These are phyloP conservation scores for Phytopythium mirpurense DNA, from an alignment of 352 stramenopile genomes.

Conservation along the genomic window DNA sequence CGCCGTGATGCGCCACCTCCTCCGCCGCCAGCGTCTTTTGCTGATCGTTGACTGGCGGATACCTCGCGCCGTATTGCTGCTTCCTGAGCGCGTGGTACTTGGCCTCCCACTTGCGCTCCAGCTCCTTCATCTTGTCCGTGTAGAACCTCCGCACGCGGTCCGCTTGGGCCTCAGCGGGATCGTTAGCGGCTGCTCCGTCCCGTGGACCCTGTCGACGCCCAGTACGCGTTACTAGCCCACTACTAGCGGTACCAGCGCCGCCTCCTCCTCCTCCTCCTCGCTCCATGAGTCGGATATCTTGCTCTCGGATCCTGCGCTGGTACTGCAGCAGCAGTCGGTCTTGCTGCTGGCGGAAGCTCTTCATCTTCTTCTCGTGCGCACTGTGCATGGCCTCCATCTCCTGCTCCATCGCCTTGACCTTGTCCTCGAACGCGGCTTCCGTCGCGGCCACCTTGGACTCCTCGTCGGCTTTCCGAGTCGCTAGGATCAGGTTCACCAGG, in stretches of 20 bases:
- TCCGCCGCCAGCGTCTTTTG: background rate
- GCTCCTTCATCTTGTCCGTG: conserved; percentile 65
- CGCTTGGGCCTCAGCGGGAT: conserved; percentile 21
- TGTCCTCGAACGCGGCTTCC: conserved; percentile 25
- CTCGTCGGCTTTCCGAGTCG: conserved; percentile 58
- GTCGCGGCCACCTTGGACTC: conserved; percentile 44
- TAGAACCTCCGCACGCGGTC: conserved; percentile 65
- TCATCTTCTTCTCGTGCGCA: conserved; percentile 48
- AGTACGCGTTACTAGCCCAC: conserved; percentile 6
- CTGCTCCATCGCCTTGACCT: conserved; percentile 32
- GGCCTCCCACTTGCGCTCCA: conserved; percentile 69
- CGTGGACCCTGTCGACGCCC: conserved; percentile 1
- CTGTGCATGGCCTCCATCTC: conserved; percentile 51
- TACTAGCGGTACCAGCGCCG: too few species aligned
- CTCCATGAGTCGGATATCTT: conserved; percentile 33
- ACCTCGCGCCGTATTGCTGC: conserved; percentile 20
- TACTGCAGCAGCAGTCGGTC: conserved; percentile 72
- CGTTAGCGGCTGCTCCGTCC: conserved; percentile 10
- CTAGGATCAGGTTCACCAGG: conserved; percentile 72
- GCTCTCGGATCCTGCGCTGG: conserved; percentile 50
- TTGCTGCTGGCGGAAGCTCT: conserved; percentile 74
- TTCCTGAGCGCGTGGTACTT: conserved; percentile 60
- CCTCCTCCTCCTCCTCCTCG: background rate
- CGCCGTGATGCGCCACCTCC: conserved; percentile 6
- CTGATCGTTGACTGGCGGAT: background rate